These are phyloP conservation scores for Vaccinium corymbosum DNA, from an alignment of 148 eudicot genomes.

Conservation along the genomic window DNA sequence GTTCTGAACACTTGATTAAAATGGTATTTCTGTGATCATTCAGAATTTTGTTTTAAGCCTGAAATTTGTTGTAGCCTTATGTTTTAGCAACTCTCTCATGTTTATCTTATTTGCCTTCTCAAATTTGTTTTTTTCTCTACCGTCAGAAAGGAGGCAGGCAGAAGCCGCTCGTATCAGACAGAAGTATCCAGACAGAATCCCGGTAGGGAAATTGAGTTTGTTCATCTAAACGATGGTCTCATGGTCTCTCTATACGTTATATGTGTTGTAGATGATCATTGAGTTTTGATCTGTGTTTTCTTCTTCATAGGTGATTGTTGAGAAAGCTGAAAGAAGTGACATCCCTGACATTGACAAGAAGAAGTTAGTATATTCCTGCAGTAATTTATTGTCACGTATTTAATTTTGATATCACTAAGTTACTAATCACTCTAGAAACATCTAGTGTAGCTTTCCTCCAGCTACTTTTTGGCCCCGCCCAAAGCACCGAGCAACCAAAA, in stretches of 20 bases:
- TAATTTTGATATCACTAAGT: not conserved
- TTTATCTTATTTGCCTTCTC: not conserved
- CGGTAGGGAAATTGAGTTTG: constrained; percentile 38
- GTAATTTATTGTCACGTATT: not conserved
- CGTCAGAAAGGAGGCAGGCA: constrained; percentile 87
- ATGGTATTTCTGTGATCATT: not conserved
- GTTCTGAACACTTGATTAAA: not conserved
- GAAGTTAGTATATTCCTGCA: constrained; percentile 45
- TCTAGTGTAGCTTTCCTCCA: not conserved
- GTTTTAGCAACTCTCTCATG: not conserved
- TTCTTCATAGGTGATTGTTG: constrained; percentile 69
- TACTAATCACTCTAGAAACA: not conserved
- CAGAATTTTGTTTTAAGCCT: not conserved
- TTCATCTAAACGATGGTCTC: not conserved
- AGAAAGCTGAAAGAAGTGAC: constrained; percentile 88
- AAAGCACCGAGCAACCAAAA: not conserved
- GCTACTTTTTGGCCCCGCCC: not conserved
- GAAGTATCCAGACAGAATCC: constrained; percentile 94
- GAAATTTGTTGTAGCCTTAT: not conserved
- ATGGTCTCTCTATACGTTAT: not conserved
- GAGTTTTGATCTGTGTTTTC: not conserved
- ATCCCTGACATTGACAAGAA: constrained; percentile 93
- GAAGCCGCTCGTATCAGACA: constrained; percentile 96
- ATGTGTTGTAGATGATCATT: not conserved
- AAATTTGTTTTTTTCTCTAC: not conserved